Base-by-base conservation (phyloP, 331 rosid species). In the Erythrophleum ivorense region DNA sequence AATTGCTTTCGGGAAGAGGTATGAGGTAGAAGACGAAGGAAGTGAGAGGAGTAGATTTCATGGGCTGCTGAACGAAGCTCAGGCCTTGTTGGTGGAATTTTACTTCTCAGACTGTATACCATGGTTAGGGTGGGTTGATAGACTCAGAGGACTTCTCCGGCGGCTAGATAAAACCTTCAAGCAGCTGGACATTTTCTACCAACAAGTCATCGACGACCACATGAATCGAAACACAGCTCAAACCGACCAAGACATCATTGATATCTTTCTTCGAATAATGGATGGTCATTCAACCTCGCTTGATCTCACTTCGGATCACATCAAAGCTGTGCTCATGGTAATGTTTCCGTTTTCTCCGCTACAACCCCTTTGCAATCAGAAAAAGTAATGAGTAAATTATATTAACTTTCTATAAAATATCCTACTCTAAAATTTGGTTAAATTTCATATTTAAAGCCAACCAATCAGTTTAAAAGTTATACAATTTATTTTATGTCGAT, bases 301-400 rank as follows among this genome's bases (percentile, higher is more conserved):
- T 66, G 36, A 78, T 72, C 78, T 87, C 71, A 84, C 90, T 79
- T 18, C 76, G 6, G 78, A 82, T 48, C 85, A 82, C 46, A 65
- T 87, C 14, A 87, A 87, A 41, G 85, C 86, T 21, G 6, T 87
- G 31, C 85, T 87, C 55, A 87, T 87, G 90, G 88, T 87, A 79
- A 63, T 33, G 0, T 10, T 21, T 60, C 9, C 7, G 13, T 60
- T 1, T 24, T 60, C 3, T 6, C 2, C 4, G 29, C 31, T 21
- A 13, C 65, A 59, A n/a, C n/a, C n/a, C n/a, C n/a, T n/a, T n/a
- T n/a, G n/a, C n/a, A n/a, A n/a, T n/a, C n/a, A n/a, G n/a, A n/a
- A n/a, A n/a, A n/a, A n/a, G n/a, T n/a, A n/a, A n/a, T n/a, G n/a
- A n/a, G n/a, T n/a, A 36, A 36, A 36, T 36, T 36, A 36, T 36